Evolutionary conservation across 805 yeast genomes (phyloP), one percentile per base, ranked within the genome.

Genomic region (Starmerella tilneyi): DNA sequence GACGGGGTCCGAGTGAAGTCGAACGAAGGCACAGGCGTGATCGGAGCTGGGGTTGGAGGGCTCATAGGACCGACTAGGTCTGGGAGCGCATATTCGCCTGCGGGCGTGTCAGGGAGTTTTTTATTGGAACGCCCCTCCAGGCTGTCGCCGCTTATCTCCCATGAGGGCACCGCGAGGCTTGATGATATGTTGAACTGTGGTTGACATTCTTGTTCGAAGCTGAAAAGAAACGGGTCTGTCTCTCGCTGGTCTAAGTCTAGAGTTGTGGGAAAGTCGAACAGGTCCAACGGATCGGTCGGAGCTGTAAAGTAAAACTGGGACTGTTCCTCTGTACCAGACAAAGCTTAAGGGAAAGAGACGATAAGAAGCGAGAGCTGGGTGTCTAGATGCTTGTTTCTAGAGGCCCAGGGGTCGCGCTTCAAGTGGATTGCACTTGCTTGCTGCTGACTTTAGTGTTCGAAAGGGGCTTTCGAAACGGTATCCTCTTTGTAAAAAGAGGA

Each of bases 281-380:
- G 38, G 47, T 46, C 41, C 38, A 44, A 49, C 52, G 46, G 44
- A 46, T 46, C 52, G 13, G 22, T 11, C 16, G 44, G 52, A 49
- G 52, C 49, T 49, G 52, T 49, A 24, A 38, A 6, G 17, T 15
- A 34, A 23, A 34, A 34, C 27, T 45, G 43, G 30, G 44, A 39
- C 49, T 48, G 43, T 19, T 30, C 17, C 35, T 46, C 47, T 46
- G 46, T 15, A 33, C 23, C 22, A 49, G 52, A 46, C 52, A 49
- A 47, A 26, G 41, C 31, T 36, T 11, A 16, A 6, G 24, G 24
- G 38, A 4, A 12, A 4, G 27, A n/a, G 16, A 22, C 22, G 9
- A n/a, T 22, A 28, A n/a, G 38, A 34, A 34, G 38, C 38, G 38
- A n/a, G 38, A 34, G 19, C 38, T 34, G 38, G 38, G 38, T 34